These are phyloP conservation scores for Prunus mongolica DNA, from an alignment of 306 rosid genomes.

Conservation along the genomic window DNA sequence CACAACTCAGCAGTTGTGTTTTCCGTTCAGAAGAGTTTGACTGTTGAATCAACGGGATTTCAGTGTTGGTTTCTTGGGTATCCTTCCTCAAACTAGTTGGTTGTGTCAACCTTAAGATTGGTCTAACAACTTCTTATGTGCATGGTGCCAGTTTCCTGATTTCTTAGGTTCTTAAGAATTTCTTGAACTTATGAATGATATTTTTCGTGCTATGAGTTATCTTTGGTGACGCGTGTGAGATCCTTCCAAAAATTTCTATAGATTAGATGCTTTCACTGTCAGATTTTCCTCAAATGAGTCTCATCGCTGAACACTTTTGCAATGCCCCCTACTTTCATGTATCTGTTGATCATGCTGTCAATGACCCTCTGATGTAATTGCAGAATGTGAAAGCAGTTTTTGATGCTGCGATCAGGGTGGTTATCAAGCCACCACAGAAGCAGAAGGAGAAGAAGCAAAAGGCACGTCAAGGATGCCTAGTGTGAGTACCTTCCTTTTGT, in stretches of 20 bases:
- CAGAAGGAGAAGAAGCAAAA: conserved; percentile 81
- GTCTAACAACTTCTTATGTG: neutral
- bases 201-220: neutral
- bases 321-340: neutral
- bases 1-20: neutral
- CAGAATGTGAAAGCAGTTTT: conserved; percentile 93
- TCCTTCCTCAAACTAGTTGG: neutral
- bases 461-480: conserved; percentile 59
- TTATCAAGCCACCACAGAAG: conserved; percentile 87
- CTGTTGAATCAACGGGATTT: neutral
- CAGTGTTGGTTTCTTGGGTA: neutral
- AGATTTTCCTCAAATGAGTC: neutral
- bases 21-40: neutral
- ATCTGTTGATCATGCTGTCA: neutral
- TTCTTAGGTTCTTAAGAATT: neutral
- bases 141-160: neutral
- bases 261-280: neutral
- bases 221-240: neutral
- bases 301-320: neutral
- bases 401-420: conserved; percentile 88
- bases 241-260: neutral
- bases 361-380: conserved; percentile 21
- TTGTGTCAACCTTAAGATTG: neutral
- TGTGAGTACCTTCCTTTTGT: conserved; percentile 45
- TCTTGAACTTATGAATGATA: neutral